phyloP scores from a whole-genome alignment of 768 basidiomycete species.

The Macrocybe gigantea region DNA sequence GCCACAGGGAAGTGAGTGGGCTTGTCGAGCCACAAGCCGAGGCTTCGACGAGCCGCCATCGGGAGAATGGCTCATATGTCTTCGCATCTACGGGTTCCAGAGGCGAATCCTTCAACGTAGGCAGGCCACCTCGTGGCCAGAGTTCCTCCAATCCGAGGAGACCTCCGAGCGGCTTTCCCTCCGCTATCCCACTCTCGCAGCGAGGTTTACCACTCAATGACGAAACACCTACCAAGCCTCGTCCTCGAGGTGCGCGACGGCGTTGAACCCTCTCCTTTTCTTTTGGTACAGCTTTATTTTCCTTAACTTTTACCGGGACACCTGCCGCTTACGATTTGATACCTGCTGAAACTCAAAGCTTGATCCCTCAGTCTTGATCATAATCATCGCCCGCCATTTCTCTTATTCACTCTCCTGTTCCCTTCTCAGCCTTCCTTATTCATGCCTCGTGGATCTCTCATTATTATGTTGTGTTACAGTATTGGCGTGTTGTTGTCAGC shows the following conservation, averaged over 20 bases:
- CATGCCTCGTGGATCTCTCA: no score
- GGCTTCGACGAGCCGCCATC: not conserved
- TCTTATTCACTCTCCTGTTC: no score
- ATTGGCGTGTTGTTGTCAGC: no score
- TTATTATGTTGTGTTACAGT: no score
- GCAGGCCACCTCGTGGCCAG: not conserved
- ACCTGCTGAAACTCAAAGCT: no score
- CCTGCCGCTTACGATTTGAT: no score
- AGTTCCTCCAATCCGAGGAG: not conserved
- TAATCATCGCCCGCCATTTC: no score
- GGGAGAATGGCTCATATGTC: not conserved
- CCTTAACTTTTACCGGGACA: not conserved
- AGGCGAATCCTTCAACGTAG: not conserved
- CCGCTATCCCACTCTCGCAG: not conserved
- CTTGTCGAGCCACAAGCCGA: slow-evolving; percentile 11
- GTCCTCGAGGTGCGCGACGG: slow-evolving; percentile 42
- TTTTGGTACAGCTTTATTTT: slow-evolving; percentile 1
- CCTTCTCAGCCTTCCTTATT: no score
- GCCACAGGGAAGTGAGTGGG: slow-evolving; percentile 9
- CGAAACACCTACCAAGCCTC: slow-evolving; percentile 60
- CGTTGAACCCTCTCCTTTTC: slow-evolving; percentile 26
- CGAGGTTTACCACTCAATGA: slow-evolving; percentile 20
- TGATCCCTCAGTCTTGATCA: no score
- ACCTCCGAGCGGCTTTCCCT: slow-evolving; percentile 16
- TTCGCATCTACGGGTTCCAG: not conserved